Base-by-base conservation (phyloP, 352 stramenopile species). In the Albugo laibachii region DNA sequence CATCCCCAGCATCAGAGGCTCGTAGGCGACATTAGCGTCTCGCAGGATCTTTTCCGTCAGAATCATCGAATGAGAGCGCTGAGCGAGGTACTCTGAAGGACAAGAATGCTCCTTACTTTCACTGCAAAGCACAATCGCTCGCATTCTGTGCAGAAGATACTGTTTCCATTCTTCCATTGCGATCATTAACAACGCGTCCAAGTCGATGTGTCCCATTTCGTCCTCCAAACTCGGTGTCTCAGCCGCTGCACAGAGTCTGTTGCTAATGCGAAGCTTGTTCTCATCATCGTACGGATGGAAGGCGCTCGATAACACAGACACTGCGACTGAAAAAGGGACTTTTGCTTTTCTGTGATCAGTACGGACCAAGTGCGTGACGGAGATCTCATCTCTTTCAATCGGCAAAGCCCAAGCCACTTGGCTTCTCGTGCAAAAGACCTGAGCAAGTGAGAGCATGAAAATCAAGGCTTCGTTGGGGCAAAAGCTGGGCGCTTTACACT, bases 91-190 rank as follows among this genome's bases (percentile, higher is more conserved):
- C 8, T 31, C 3, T 10, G 3, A 10, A 31, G 24, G 3, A 31
- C 8, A 31, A 31, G 24, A 3, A 31, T 31, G 24, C 24, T n/a
- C n/a, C n/a, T n/a, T n/a, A n/a, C n/a, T n/a, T n/a, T n/a, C n/a
- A n/a, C n/a, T n/a, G n/a, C n/a, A n/a, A n/a, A n/a, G n/a, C n/a
- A n/a, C n/a, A 41, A 89, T 49, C 27, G 83, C 71, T 49, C 80
- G 73, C 43, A 89, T 66, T 11, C 69, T 65, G n/a, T 69, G 50
- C 15, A 80, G 56, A 13, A 86, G 57, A 47, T 85, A 85, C 2
- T 58, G 61, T 34, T 77, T 65, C 73, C 76, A 89, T 49, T 89
- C 76, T 13, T 63, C 37, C 11, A 86, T 37, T 8, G 64, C 61
- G 0, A 84, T 35, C 2, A 86, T 55, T 0, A 89, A 59, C 24